Conservation (phyloP, 2,329 filamentous ascomycete genomes). For the Stagonosporopsis chrysanthemi region DNA sequence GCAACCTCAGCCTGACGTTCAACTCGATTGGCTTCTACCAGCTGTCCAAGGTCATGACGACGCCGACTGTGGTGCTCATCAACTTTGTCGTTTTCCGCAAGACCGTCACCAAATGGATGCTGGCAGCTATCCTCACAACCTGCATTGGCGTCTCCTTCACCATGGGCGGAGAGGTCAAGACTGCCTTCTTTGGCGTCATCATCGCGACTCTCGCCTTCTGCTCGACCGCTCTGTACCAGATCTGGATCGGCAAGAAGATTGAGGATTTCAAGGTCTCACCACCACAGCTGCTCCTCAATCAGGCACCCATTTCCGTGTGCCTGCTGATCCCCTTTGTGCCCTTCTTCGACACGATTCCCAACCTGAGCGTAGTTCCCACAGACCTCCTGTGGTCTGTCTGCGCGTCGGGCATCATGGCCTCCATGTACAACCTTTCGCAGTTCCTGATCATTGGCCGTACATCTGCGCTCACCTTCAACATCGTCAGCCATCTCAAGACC, state of each 20-base stretch:
- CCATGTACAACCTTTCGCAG: slow-evolving; percentile 52
- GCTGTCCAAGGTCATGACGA: slow-evolving; percentile 59
- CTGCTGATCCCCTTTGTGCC: slow-evolving; percentile 54
- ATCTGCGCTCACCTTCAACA: slow-evolving; percentile 52
- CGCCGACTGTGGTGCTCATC: slow-evolving; percentile 55
- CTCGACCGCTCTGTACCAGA: slow-evolving; percentile 57
- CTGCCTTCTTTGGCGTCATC: slow-evolving; percentile 52
- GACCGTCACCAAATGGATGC: slow-evolving; percentile 51
- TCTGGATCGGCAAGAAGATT: slow-evolving; percentile 60
- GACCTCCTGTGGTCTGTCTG: slow-evolving; percentile 52
- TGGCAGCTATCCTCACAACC: slow-evolving; percentile 52
- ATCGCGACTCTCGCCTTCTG: slow-evolving; percentile 55
- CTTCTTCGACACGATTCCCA: slow-evolving; percentile 54
- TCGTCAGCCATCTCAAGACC: slow-evolving; percentile 55
- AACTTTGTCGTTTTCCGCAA: slow-evolving; percentile 56
- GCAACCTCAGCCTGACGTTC: slow-evolving; percentile 56
- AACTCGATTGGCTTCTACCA: slow-evolving; percentile 59
- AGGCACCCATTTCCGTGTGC: slow-evolving; percentile 56
- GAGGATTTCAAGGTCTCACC: slow-evolving; percentile 55
- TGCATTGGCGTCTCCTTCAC: slow-evolving; percentile 56
- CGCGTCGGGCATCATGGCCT: slow-evolving; percentile 54
- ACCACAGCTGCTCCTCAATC: slow-evolving; percentile 56
- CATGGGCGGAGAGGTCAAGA: slow-evolving; percentile 52
- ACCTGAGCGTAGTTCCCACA: slow-evolving; percentile 48
- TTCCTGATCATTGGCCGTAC: slow-evolving; percentile 54